Conservation (phyloP, 164 flowering plant species). For the Taxillus chinensis region DNA sequence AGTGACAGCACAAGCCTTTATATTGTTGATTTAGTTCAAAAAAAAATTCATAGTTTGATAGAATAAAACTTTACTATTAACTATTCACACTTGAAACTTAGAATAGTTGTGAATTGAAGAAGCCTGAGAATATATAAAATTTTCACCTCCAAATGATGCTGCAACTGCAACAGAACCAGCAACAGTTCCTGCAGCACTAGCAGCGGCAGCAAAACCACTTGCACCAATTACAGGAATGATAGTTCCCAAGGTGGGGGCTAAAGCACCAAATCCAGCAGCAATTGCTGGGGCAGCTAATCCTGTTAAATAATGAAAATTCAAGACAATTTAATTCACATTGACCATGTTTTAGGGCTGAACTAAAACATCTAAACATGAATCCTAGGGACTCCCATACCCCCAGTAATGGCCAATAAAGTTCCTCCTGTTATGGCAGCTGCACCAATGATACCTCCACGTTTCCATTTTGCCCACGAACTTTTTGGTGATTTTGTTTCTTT, state of each 20-base stretch:
- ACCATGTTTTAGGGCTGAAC: too few relatives aligned
- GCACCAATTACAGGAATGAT: conserved; percentile 94
- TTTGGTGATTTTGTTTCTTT: background rate
- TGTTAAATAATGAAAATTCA: background rate
- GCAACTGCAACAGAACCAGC: conserved; percentile 1
- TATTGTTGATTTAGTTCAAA: too few relatives aligned
- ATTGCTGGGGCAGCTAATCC: conserved; percentile 4
- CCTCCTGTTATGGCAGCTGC: conserved; percentile 2
- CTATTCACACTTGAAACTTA: too few relatives aligned
- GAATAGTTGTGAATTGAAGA: too few relatives aligned
- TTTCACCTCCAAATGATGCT: conserved; percentile 3
- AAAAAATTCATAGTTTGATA: too few relatives aligned
- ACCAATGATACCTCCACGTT: conserved; percentile 3
- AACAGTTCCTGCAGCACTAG: conserved; percentile 1
- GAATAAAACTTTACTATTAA: too few relatives aligned
- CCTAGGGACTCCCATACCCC: background rate
- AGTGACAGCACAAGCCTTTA: too few relatives aligned
- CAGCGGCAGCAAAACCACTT: conserved; percentile 20
- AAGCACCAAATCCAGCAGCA: conserved; percentile 1
- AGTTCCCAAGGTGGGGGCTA: conserved; percentile 91
- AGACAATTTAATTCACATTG: background rate
- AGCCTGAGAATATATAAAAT: background rate
- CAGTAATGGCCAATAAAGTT: background rate
- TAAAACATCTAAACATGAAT: too few relatives aligned
- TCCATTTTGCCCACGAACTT: background rate